phyloP scores from a whole-genome alignment of 2,329 filamentous ascomycete species.

The Diaporthe ilicicola region DNA sequence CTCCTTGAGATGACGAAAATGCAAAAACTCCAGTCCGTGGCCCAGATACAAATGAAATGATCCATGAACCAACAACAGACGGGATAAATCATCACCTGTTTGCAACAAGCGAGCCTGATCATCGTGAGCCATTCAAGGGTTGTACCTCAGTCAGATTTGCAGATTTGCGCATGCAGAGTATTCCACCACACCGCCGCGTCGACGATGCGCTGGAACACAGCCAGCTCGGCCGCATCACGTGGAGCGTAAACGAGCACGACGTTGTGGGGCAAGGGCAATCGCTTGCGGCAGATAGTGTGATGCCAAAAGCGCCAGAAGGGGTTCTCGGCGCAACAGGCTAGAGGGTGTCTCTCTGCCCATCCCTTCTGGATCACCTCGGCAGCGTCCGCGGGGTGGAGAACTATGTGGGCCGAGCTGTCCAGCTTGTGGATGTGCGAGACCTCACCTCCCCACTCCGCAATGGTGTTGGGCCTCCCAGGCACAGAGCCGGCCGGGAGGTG shows the following conservation, averaged over 20 bases:
- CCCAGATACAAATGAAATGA: too few relatives aligned
- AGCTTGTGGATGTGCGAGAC: neutral
- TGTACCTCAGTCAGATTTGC: too few relatives aligned
- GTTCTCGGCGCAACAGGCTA: neutral
- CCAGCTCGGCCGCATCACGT: fast-evolving
- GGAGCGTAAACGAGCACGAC: neutral
- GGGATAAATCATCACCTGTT: too few relatives aligned
- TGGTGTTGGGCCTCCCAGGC: neutral
- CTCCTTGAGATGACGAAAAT: too few relatives aligned
- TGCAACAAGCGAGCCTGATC: too few relatives aligned
- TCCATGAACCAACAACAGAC: too few relatives aligned
- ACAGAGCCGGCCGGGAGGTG: neutral
- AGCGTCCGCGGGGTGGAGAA: neutral
- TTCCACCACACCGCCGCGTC: neutral
- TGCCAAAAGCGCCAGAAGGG: neutral
- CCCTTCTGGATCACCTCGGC: neutral
- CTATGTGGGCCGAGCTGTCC: neutral
- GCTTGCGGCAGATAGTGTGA: neutral
- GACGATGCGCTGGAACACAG: neutral
- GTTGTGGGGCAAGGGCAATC: neutral
- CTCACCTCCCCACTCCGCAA: neutral
- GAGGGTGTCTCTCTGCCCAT: constrained; percentile 29
- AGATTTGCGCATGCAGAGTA: too few relatives aligned
- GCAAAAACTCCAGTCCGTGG: too few relatives aligned
- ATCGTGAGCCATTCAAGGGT: too few relatives aligned